Evolutionary conservation across 306 rosid genomes (phyloP).

Genomic region (Cucurbita pepo): DNA sequence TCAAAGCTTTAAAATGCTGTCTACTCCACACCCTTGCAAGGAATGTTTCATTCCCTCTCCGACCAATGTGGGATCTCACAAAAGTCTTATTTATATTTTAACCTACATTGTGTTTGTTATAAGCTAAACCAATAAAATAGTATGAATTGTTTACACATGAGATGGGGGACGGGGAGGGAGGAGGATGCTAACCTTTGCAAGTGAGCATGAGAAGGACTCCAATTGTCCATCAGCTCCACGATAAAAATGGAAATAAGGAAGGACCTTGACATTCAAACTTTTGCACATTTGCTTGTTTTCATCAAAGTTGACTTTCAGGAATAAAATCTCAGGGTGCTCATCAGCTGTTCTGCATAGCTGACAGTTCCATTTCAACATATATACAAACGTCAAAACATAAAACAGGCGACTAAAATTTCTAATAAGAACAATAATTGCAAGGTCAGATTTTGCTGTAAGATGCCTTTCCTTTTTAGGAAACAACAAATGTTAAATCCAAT

Average conservation of each 20-base stretch:
- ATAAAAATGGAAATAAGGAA: slow-evolving; percentile 93
- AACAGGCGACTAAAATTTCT: not conserved
- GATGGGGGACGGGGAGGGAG: not conserved
- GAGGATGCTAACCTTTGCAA: slow-evolving; percentile 58
- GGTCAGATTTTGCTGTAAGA: not conserved
- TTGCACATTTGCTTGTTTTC: slow-evolving; percentile 98
- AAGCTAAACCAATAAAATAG: not conserved
- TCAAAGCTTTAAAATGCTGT: no score
- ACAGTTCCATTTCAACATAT: slow-evolving; percentile 1
- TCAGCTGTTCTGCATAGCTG: slow-evolving; percentile 96
- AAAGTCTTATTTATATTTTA: not conserved
- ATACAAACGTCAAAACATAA: not conserved
- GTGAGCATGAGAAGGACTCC: slow-evolving; percentile 94
- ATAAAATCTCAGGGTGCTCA: slow-evolving; percentile 72
- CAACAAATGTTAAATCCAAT: not conserved
- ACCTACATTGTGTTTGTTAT: not conserved
- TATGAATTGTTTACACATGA: not conserved
- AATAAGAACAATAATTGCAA: not conserved
- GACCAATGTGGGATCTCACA: no score
- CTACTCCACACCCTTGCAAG: no score
- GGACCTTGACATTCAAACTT: slow-evolving; percentile 87
- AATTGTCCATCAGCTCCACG: slow-evolving; percentile 90
- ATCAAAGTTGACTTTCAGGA: slow-evolving; percentile 89
- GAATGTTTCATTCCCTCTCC: no score
- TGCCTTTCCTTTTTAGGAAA: not conserved